Base-by-base conservation (phyloP, 139 green algal species). In the Closterium sp. region DNA sequence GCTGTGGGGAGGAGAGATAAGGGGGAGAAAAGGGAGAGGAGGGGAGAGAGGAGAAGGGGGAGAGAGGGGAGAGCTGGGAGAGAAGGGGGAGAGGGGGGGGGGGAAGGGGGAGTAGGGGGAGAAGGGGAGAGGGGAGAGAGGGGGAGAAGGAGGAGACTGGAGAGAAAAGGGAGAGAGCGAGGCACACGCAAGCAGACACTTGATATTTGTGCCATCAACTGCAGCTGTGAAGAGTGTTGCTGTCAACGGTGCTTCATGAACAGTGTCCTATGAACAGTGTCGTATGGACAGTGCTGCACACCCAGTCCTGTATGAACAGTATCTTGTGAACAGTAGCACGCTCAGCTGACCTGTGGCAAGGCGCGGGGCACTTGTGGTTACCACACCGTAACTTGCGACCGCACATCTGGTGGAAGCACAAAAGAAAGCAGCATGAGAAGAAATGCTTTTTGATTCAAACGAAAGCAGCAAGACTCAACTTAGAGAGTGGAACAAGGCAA, bases 341-440 rank as follows among this genome's bases (percentile, higher is more conserved):
- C 81, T 32, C 21, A 85, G 81, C 86, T 90, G 84, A 92, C 90
- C 28, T 86, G 89, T 94, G 91, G 84, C 91, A 94, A 30, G 91
- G 91, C 16, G 91, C 88, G 3, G 88, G 91, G 31, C 91, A 94
- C 83, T 95, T 95, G 95, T 98, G 97, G 94, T 98, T 98, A 64
- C 97, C 94, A 85, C 97, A 98, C 34, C 94, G 93, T 84, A 98
- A 93, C 91, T 94, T 93, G 16, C 94, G 90, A 10, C 94, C 94
- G 90, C 97, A 98, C 30, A 95, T 92, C 90, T 93, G 90, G 33
- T 31, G 64, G 64, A 28, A 16, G 64, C 16, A 16, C 16, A 16
- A 83, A 16, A 83, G 12, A 83, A 10, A 83, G 12, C 10, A 16
- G 10, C 16, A 83, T 28, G 64, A 83, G 64, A 83, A 10, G 10